Evolutionary conservation across 768 basidiomycete genomes (phyloP), one percentile per base, ranked within the genome.

Genomic region (Dentipellis fragilis): DNA sequence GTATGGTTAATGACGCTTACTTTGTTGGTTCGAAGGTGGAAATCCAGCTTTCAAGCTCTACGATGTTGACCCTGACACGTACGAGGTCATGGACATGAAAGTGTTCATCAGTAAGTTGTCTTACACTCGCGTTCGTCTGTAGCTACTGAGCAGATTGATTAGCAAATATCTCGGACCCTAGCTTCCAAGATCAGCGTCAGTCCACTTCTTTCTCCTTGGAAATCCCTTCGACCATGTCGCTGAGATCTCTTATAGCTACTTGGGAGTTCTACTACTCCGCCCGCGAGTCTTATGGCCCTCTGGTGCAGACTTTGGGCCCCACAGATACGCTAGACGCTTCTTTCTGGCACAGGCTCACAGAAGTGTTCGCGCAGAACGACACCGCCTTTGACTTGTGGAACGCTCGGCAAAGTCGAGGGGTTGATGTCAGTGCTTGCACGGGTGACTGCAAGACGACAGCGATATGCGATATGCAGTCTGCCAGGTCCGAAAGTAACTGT

Each of bases 61-160:
- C 63, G 82, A 84, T 52, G 69, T 85, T 23, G 84, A 85, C 62
- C 80, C 81, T 2, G 81, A 81, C 57, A 83, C 81, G 8, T 84
- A 78, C 59, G 84, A 84, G 60, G 66, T 85, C 50, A 79, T 84
- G 76, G 82, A 85, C 58, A 68, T 73, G 4, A 70, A 71, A 11
- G 77, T 77, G 0, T 80, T 76, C 63, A 68, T 71, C 50, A 72
- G 80, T 81, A 51, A 17, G 78, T 63, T 17, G 10, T 40, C 11
- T 17, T 46, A 23, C 46, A 8, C 47, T 17, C 45, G 34, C 36
- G 34, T 22, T 42, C 17, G 14, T 14, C 1, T 8, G 14, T 49
- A n/a, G 29, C 11, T 29, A 29, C 29, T 29, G 29, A 29, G n/a
- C n/a, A 52, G 12, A 12, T 42, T 6, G 1, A 53, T 11, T 12